Conservation (phyloP, 2,329 filamentous ascomycete genomes). For the Trichocomaceae sp. region DNA sequence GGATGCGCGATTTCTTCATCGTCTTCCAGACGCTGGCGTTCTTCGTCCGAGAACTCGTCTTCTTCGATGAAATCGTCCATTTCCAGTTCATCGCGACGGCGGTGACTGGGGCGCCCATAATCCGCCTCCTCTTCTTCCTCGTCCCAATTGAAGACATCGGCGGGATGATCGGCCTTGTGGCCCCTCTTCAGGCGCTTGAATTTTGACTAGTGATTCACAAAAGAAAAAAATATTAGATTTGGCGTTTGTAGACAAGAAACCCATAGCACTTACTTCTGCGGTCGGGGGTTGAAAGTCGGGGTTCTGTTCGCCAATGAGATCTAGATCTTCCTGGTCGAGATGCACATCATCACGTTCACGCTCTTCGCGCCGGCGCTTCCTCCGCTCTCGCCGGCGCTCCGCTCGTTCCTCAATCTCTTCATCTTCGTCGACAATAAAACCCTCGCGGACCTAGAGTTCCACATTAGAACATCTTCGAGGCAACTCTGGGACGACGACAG, state of each 20-base stretch:
- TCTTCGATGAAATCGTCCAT: slow-evolving; percentile 97
- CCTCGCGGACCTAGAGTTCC: slow-evolving; percentile 66
- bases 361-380: slow-evolving; percentile 70
- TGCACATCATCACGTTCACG: slow-evolving; percentile 75
- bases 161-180: slow-evolving; percentile 59
- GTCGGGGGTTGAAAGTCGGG: slow-evolving; percentile 63
- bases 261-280: slow-evolving; percentile 56
- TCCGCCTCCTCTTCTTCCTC: slow-evolving; percentile 56
- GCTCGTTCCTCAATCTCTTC: slow-evolving; percentile 67
- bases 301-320: slow-evolving; percentile 80
- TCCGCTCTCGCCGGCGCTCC: slow-evolving; percentile 56
- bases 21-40: slow-evolving; percentile 58
- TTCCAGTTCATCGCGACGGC: slow-evolving; percentile 64
- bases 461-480: background rate
- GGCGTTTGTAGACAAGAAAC: background rate
- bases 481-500: slow-evolving; percentile 17
- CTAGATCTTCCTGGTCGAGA: slow-evolving; percentile 91
- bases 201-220: slow-evolving; percentile 58
- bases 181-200: slow-evolving; percentile 96
- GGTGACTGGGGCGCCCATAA: slow-evolving; percentile 40
- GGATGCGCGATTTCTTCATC: slow-evolving; percentile 85
- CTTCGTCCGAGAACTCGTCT: slow-evolving; percentile 83
- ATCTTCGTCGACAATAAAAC: slow-evolving; percentile 93
- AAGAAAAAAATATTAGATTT: background rate
- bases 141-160: slow-evolving; percentile 93